phyloP scores from a whole-genome alignment of 2,329 filamentous ascomycete genomes.

The Didymella keratinophila region DNA sequence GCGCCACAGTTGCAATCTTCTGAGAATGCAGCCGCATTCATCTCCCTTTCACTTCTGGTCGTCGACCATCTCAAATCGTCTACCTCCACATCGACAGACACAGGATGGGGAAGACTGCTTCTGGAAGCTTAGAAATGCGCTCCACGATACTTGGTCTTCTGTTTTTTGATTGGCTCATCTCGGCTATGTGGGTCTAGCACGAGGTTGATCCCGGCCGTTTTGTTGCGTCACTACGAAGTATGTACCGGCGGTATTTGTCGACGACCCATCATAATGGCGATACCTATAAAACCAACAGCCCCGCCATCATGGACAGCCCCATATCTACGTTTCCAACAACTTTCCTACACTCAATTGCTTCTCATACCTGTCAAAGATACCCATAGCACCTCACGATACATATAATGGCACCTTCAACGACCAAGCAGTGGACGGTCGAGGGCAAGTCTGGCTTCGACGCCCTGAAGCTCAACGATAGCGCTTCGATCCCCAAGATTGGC shows the following conservation, averaged over 20 bases:
- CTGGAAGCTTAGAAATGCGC: constrained; percentile 21
- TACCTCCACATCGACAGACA: constrained; percentile 7
- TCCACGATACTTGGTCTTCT: constrained; percentile 1
- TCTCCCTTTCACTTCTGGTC: not conserved
- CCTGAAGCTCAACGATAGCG: constrained; percentile 63
- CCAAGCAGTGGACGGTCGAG: constrained; percentile 65
- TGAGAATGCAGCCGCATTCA: not conserved
- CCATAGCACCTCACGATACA: constrained; percentile 2
- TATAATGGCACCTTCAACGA: constrained; percentile 54
- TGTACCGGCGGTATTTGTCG: constrained; percentile 2
- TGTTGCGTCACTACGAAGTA: constrained; percentile 32
- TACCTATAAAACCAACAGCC: constrained; percentile 16
- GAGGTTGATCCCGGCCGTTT: constrained; percentile 18
- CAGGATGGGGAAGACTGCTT: constrained; percentile 7
- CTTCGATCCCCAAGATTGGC: constrained; percentile 66
- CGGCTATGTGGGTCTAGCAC: constrained; percentile 9
- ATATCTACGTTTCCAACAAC: not conserved
- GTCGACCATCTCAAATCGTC: not conserved
- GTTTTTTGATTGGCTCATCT: constrained; percentile 4
- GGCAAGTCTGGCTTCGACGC: constrained; percentile 66
- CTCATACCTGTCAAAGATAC: not conserved
- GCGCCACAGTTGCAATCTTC: not conserved
- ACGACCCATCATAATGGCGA: constrained; percentile 26
- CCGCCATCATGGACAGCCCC: not conserved
- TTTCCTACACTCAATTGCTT: constrained; percentile 2